These are phyloP conservation scores for Fusarium acutatum DNA, from an alignment of 2,329 filamentous ascomycete species.

Conservation along the genomic window DNA sequence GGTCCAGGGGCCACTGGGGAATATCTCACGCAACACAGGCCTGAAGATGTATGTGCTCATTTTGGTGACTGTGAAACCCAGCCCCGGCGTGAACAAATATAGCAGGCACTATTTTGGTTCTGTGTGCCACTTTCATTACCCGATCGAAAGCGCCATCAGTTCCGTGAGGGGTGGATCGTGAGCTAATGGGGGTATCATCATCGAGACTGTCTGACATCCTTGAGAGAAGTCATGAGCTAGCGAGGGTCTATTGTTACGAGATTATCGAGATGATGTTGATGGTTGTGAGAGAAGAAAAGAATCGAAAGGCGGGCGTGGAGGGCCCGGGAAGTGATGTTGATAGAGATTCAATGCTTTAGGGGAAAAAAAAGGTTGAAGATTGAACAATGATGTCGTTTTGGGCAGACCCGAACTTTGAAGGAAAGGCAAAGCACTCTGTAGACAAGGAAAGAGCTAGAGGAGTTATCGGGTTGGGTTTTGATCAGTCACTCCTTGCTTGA, in stretches of 20 bases:
- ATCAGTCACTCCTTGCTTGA: neutral
- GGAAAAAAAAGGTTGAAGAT: conserved; percentile 1
- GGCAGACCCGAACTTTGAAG: neutral
- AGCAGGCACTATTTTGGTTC: conserved; percentile 62
- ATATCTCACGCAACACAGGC: conserved; percentile 84
- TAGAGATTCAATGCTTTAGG: conserved; percentile 11
- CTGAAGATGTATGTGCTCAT: conserved; percentile 83
- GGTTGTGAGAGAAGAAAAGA: neutral
- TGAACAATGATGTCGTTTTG: neutral
- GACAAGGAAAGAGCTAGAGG: neutral
- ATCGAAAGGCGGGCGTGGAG: neutral
- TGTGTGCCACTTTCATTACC: conserved; percentile 48
- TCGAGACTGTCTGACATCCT: conserved; percentile 45
- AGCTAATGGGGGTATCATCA: conserved; percentile 51
- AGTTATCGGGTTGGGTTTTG: too few species aligned
- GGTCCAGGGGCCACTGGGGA: neutral
- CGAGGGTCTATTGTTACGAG: neutral
- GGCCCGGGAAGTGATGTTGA: conserved; percentile 5
- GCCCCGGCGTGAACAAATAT: conserved; percentile 97
- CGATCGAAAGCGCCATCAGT: conserved; percentile 55
- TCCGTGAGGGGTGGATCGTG: conserved; percentile 56
- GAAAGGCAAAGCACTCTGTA: neutral
- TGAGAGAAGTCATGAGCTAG: conserved; percentile 36
- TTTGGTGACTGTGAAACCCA: conserved; percentile 88
- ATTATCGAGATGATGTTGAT: neutral